Base-by-base conservation (phyloP, 1,284 basidiomycete species). In the Pisolithus thermaeus region DNA sequence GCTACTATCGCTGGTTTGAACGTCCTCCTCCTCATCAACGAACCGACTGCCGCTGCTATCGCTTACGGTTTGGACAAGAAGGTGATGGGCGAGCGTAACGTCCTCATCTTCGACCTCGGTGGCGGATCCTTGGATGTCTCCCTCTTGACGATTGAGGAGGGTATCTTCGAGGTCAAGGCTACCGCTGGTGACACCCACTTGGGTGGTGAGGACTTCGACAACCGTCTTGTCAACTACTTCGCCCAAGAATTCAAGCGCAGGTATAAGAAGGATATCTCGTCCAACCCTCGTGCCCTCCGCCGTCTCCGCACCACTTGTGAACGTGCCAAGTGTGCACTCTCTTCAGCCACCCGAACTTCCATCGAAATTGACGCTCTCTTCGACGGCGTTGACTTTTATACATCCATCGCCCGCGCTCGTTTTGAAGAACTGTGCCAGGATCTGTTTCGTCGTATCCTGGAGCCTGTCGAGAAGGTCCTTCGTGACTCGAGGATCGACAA, bases 71-170 rank as follows among this genome's bases (percentile, higher is more conserved):
- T 96, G 54, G 87, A 91, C 73, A 90, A 93, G 28, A 28, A 94
- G 76, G 81, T 87, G 50, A 69, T 70, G 27, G 87, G 87, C 54
- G 92, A 96, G 77, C 88, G 89, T 61, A 96, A 96, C 67, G 91
- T 96, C 56, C 79, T 96, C 65, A 94, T 99, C 71, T 98, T 97
- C 78, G 96, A 99, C 80, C 84, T 98, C 48, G 96, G 95, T 60
- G 96, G 96, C 79, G 95, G 95, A 79, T 98, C 95, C 42, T 98
- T 97, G 73, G 95, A 98, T 87, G 95, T 98, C 35, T 98, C 95
- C 35, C 90, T 99, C 56, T 76, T 99, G 60, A 95, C 94, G 58
- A 97, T 98, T 57, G 92, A 97, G 72, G 95, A 97, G 75, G 94
- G 94, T 72, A 94, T 99, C 73, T 98, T 98, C 77, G 95, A 97